Base-by-base conservation (phyloP, 768 basidiomycete species). In the Boletus sensibilis region DNA sequence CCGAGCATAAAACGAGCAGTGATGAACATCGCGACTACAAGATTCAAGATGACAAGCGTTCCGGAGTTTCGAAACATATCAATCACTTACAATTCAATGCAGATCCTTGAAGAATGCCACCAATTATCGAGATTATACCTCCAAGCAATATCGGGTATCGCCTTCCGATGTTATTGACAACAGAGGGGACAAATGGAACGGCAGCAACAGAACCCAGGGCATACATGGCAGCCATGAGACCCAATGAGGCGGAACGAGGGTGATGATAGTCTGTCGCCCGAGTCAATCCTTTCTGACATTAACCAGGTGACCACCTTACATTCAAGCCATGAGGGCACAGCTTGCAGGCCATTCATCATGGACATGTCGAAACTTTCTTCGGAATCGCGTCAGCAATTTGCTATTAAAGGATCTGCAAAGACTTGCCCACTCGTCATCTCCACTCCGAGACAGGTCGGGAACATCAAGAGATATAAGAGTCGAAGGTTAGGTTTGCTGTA, bases 341-440 rank as follows among this genome's bases (percentile, higher is more conserved):
- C 81, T 66, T 86, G 84, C 40, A 86, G 63, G 37, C 82, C 83
- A 61, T 83, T 85, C 63, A 85, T 74, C 83, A 85, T 85, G 5
- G 82, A 82, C 0, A 83, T 82, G 9, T 67, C 65, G 12, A 64
- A 64, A 0, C 64, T 65, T 50, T 51, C 3, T 2, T 14, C 2
- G 2, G 0, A n/a, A n/a, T n/a, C n/a, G n/a, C n/a, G n/a, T 66
- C 44, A 66, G 27, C 14, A 70, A 11, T 14, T 20, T 18, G 1
- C 13, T 1, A 11, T 5, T 1, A n/a, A 42, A 14, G n/a, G 13
- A 5, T 13, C 12, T 14, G 8, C 13, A 57, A 35, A 33, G 5
- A 41, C 63, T 55, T 39, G 11, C 65, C 66, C 65, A n/a, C 49
- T 58, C 4, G 59, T 66, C 48, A 59, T 53, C 35, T 63, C 62